Evolutionary conservation across 192 early-diverging fungal genomes (phyloP), one percentile per base, ranked within the genome.

Genomic region (Podila minutissima): DNA sequence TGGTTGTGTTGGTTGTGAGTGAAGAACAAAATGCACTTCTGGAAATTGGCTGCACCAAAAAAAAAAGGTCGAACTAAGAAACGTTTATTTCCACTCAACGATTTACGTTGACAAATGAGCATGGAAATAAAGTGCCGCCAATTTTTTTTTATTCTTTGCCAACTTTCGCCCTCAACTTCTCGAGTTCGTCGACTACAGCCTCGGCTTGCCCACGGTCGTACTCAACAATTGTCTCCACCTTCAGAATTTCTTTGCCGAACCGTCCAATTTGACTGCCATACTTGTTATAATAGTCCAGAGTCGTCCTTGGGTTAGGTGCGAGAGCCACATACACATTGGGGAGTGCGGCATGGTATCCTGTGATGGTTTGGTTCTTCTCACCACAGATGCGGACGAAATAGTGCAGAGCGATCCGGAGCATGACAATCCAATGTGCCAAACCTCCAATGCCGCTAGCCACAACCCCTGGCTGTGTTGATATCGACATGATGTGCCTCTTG

Each of bases 391-490:
- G 83, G 26, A 85, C 41, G 38, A 82, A 58, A 51, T 70, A 71
- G 22, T 72, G 69, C 6, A 83, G 48, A 15, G 41, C 48, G 1
- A 50, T 32, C 53, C 72, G 69, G 58, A 83, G 74, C 62, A 64
- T 65, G 0, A 66, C 66, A 10, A 89, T 82, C 84, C 82, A 87
- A 11, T 32, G 5, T 8, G 86, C 72, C n/a, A 89, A 62, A 22
- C 75, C 66, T 24, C 81, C 88, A 64, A 89, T 87, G 4, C 78
- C 82, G 49, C 79, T 86, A 4, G 86, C 87, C 4, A 88, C 89
- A 9, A 90, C 85, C 19, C 89, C 89, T 55, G 89, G 89, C 31
- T 86, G 82, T 22, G 89, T 90, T 15, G 76, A 71, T 38, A 86
- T 79, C 9, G 83, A 88, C 28, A 71, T 59, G 38, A 89, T 86